Evolutionary conservation across 345 rosid genomes (phyloP).

Genomic region (Populus tremula): DNA sequence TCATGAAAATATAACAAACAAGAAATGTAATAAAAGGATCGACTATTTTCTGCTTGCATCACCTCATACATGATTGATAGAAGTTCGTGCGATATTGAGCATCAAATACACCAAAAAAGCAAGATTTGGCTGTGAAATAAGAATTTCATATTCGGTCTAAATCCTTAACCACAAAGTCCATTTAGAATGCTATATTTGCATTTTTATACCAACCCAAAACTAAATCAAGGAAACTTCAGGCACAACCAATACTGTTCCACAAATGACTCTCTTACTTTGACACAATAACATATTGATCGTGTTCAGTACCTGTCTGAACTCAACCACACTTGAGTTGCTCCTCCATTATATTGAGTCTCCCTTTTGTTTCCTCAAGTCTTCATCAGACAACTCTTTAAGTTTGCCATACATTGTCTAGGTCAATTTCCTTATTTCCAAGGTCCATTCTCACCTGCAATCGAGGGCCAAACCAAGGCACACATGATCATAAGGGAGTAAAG

Average conservation of each 20-base stretch:
- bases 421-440: slow-evolving; percentile 77
- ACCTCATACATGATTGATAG: not conserved
- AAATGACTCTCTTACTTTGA: not conserved
- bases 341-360: slow-evolving; percentile 93
- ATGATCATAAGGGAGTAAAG: not conserved
- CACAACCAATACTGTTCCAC: not conserved
- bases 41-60: not conserved
- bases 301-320: slow-evolving; percentile 72
- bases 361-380: slow-evolving; percentile 85
- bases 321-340: slow-evolving; percentile 99
- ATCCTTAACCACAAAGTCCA: not conserved
- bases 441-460: slow-evolving; percentile 81
- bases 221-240: not conserved
- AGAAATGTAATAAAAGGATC: no score
- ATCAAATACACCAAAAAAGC: not conserved
- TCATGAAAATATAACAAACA: not conserved
- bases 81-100: not conserved
- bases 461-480: slow-evolving; percentile 11
- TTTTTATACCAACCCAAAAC: no score
- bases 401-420: slow-evolving; percentile 66
- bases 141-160: not conserved
- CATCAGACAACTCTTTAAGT: slow-evolving; percentile 60
- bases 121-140: not conserved
- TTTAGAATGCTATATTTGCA: not conserved
- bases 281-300: not conserved